Base-by-base conservation (phyloP, 2,329 filamentous ascomycete genomes). In the Botryotinia calthae region DNA sequence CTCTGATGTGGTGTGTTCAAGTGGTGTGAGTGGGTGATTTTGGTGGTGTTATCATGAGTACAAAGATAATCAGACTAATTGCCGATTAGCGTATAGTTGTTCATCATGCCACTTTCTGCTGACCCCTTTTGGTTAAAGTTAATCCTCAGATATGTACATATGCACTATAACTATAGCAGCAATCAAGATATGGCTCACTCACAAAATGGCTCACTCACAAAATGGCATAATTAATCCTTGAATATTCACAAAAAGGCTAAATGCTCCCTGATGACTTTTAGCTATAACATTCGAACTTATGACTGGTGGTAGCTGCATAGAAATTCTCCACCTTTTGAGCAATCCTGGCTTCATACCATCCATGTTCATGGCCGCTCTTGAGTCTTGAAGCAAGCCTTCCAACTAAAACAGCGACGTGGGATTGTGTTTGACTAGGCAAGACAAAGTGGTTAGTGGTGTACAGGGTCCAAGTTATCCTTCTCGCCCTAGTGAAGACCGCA, bases 321-420 rank as follows among this genome's bases (percentile, higher is more conserved):
- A 46, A 5, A 14, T 9, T 67, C 70, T 16, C 62, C 42, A 51
- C 58, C 61, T 44, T 71, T 31, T 63, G 22, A 28, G 31, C 20
- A 63, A 40, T 63, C 58, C 31, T 48, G 68, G 44, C 68, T 42
- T 51, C n/a, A 25, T 46, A 37, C 28, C 54, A 71, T 56, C 67
- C 67, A 71, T 61, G 59, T 54, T 67, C 51, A 59, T 58, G 65
- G 46, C 73, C 31, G 46, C 51, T 61, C 56, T 61, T 58, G 37
- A 56, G 20, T 65, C 56, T 61, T 58, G 54, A 46, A 42, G 40
- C 20, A 67, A 40, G 18, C 31, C 16, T 40, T 56, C 64, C 46
- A 40, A 40, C 66, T 75, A 75, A 59, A 66, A 72, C 75, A 72
- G 76, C 76, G 74, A 74, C 76, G 75, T 77, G 76, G 76, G 74